These are phyloP conservation scores for Eucalyptus sp. DNA, from an alignment of 345 rosid species.

Conservation along the genomic window DNA sequence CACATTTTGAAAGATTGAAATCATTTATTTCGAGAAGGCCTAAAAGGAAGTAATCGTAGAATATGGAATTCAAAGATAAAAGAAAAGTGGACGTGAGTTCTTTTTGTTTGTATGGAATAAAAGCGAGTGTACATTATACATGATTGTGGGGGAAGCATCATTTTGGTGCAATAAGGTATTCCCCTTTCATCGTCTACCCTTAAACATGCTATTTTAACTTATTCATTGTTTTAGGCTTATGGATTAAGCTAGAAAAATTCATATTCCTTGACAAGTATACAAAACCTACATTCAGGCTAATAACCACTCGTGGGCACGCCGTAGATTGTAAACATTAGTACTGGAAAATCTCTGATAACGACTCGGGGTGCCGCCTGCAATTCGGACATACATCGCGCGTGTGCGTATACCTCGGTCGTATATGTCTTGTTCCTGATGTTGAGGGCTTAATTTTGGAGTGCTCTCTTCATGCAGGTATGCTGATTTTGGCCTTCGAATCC, in stretches of 20 bases:
- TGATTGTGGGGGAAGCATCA: neutral
- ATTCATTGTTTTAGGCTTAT: neutral
- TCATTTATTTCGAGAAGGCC: neutral
- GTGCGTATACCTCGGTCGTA: accelerated
- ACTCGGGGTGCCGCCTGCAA: neutral
- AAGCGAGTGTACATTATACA: neutral
- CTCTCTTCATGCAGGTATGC: neutral
- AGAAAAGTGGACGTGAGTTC: neutral
- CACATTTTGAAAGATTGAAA: no score
- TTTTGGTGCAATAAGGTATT: no score
- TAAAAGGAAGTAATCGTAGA: neutral
- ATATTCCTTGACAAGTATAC: neutral
- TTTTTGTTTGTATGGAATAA: neutral
- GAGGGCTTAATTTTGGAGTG: neutral
- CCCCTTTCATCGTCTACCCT: neutral
- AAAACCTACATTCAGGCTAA: neutral
- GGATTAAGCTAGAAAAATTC: neutral
- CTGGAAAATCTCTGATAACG: neutral
- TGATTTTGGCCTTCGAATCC: neutral
- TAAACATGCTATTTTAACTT: neutral
- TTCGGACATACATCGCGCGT: neutral
- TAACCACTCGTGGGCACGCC: neutral
- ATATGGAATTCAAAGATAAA: neutral
- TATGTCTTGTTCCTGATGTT: neutral
- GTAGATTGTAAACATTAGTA: neutral